phyloP scores from a whole-genome alignment of 2,329 filamentous ascomycete species.

The Metarhizium anisopliae region DNA sequence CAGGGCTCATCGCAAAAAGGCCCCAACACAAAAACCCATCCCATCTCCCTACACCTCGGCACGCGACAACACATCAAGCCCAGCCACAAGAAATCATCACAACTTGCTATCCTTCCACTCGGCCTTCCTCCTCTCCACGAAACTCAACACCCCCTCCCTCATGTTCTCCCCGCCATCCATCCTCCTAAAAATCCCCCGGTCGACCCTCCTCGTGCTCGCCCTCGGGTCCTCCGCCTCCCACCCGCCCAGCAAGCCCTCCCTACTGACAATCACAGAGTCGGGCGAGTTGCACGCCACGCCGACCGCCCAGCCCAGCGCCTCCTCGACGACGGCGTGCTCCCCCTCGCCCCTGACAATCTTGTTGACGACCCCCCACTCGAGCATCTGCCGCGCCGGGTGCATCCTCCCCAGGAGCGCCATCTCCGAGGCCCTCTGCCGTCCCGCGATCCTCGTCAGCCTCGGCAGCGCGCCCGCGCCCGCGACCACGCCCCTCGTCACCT shows the following conservation, averaged over 20 bases:
- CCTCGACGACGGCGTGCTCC: constrained; percentile 35
- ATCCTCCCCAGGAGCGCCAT: constrained; percentile 57
- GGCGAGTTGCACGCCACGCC: constrained; percentile 60
- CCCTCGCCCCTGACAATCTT: constrained; percentile 40
- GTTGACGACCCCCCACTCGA: constrained; percentile 63
- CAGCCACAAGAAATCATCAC: constrained; percentile 16
- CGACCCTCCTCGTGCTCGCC: constrained; percentile 48
- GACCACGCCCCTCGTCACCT: constrained; percentile 62
- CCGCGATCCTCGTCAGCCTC: constrained; percentile 55
- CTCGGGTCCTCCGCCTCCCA: constrained; percentile 63
- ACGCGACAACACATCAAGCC: not conserved
- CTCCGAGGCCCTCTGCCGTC: constrained; percentile 60
- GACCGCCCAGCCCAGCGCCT: constrained; percentile 52
- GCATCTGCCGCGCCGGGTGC: constrained; percentile 50
- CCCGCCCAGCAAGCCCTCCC: constrained; percentile 61
- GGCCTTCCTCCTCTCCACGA: constrained; percentile 66
- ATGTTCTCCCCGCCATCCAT: not conserved
- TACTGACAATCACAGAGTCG: constrained; percentile 65
- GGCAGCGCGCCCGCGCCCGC: constrained; percentile 64
- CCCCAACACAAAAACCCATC: no score
- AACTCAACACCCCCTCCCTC: constrained; percentile 60
- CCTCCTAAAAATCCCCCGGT: constrained; percentile 46
- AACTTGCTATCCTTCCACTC: constrained; percentile 58
- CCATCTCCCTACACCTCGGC: no score
- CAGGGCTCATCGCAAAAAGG: no score